Conservation (phyloP, 2,329 filamentous ascomycete species). For the Trichoderma sp. region DNA sequence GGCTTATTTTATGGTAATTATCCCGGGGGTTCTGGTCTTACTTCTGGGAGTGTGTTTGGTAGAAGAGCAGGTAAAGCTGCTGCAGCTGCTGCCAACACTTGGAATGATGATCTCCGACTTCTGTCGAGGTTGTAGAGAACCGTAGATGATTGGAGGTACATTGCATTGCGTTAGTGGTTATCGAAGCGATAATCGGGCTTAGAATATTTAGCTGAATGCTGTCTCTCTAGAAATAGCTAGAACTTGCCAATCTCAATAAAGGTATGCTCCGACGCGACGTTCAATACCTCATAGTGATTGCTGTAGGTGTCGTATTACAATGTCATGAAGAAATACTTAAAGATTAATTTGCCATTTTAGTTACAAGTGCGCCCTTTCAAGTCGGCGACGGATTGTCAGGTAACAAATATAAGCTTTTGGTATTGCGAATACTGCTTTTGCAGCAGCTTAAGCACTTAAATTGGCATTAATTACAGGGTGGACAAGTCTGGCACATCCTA, state of each 20-base stretch:
- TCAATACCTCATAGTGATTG: not conserved
- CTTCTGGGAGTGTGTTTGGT: conserved; percentile 54
- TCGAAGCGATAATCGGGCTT: not conserved
- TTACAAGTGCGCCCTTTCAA: too few relatives aligned
- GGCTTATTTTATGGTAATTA: conserved; percentile 63
- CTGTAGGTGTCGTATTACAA: too few relatives aligned
- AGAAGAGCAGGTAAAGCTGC: conserved; percentile 39
- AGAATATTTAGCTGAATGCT: not conserved
- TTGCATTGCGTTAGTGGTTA: not conserved
- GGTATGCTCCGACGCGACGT: not conserved
- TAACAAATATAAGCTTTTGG: too few relatives aligned
- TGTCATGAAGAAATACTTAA: too few relatives aligned
- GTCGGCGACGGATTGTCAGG: too few relatives aligned
- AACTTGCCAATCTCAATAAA: not conserved
- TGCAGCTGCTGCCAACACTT: conserved; percentile 21
- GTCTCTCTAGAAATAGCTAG: not conserved
- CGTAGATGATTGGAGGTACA: not conserved
- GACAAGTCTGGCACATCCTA: accelerated
- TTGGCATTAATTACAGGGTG: too few relatives aligned
- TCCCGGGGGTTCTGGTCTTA: conserved; percentile 60
- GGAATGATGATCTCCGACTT: not conserved
- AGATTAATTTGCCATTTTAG: too few relatives aligned
- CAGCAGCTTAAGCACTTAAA: too few relatives aligned
- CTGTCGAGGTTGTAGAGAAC: not conserved
- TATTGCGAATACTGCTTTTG: too few relatives aligned